phyloP scores from a whole-genome alignment of 176 grass and related monocot genomes.

The Stipa capillata region DNA sequence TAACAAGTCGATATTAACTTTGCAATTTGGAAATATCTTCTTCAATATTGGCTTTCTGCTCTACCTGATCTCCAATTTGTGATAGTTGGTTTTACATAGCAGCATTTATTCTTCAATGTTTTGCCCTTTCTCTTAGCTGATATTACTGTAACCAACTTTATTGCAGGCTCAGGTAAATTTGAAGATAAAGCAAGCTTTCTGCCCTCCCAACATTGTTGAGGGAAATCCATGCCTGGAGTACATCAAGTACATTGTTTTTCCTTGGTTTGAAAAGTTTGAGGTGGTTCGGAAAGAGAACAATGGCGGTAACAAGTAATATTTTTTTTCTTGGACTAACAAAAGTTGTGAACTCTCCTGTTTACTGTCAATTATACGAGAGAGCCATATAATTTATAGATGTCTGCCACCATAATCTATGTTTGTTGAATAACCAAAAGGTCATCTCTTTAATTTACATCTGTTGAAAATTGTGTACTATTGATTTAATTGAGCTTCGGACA shows the following conservation, averaged over 20 bases:
- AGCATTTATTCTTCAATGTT: neutral
- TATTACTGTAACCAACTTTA: neutral
- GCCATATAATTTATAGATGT: no score
- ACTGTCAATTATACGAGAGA: no score
- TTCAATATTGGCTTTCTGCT: neutral
- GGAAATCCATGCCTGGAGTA: slow-evolving; percentile 91
- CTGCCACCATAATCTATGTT: no score
- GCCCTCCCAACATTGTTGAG: slow-evolving; percentile 67
- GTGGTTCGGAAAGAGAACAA: slow-evolving; percentile 60
- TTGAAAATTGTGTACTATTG: no score
- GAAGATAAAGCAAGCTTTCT: slow-evolving; percentile 96
- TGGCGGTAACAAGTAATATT: slow-evolving; percentile 72
- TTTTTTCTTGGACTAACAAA: slow-evolving; percentile 2
- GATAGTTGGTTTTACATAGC: neutral
- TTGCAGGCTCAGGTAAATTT: slow-evolving; percentile 77
- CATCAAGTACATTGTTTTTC: slow-evolving; percentile 86
- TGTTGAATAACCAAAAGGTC: no score
- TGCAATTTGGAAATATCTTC: neutral
- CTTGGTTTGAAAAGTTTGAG: slow-evolving; percentile 82
- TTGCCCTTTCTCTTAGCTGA: neutral
- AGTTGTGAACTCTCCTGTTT: neutral
- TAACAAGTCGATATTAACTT: neutral
- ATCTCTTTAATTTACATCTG: no score
- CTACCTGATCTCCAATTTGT: neutral
- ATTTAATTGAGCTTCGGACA: no score